These are phyloP conservation scores for Trypanosoma mega DNA, from an alignment of 208 protist species.

Conservation along the genomic window DNA sequence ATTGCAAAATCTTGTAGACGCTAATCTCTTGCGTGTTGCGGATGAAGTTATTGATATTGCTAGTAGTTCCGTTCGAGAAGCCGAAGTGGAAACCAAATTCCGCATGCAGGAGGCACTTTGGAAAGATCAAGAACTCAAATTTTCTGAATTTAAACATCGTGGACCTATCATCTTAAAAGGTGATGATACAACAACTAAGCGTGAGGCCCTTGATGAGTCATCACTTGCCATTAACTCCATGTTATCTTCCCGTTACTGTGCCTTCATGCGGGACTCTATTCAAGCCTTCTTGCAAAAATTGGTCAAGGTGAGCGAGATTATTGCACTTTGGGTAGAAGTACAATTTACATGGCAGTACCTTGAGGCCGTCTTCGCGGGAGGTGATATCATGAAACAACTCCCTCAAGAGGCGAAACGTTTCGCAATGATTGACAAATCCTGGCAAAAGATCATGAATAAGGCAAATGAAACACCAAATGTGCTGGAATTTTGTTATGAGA, in stretches of 20 bases:
- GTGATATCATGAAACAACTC: slow-evolving; percentile 97
- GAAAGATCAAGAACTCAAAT: slow-evolving; percentile 93
- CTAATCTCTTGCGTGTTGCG: slow-evolving; percentile 77
- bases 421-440: slow-evolving; percentile 96
- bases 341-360: slow-evolving; percentile 97
- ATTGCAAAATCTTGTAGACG: slow-evolving; percentile 92
- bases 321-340: slow-evolving; percentile 92
- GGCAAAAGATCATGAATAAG: slow-evolving; percentile 97
- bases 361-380: slow-evolving; percentile 96
- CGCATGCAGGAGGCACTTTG: slow-evolving; percentile 88
- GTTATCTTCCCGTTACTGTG: slow-evolving; percentile 92
- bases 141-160: slow-evolving; percentile 94
- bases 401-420: slow-evolving; percentile 97
- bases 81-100: slow-evolving; percentile 95
- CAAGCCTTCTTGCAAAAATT: slow-evolving; percentile 92
- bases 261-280: slow-evolving; percentile 92
- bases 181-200: slow-evolving; percentile 85
- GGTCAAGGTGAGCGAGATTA: slow-evolving; percentile 90
- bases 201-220: slow-evolving; percentile 94
- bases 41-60: slow-evolving; percentile 97
- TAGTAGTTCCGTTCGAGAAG: slow-evolving; percentile 93
- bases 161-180: slow-evolving; percentile 94
- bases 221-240: slow-evolving; percentile 94
- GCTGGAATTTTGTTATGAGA: slow-evolving; percentile 95
- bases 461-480: slow-evolving; percentile 94